Evolutionary conservation across 2,329 filamentous ascomycete genomes (phyloP).

Genomic region (Lecanicillium sp.): DNA sequence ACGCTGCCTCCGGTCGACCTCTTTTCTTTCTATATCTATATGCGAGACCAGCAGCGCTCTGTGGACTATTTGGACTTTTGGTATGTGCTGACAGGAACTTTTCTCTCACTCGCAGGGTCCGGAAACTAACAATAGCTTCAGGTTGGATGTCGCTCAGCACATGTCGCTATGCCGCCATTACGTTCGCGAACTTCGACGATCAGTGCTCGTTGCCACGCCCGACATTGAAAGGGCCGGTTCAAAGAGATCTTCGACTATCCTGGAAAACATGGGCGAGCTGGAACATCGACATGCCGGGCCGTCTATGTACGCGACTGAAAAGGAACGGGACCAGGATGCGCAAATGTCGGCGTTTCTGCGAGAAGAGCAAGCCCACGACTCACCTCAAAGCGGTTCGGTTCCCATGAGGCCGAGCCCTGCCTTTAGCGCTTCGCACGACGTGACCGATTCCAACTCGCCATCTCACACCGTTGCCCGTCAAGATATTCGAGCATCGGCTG

Average conservation of each 20-base stretch:
- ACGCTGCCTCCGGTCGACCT: constrained; percentile 95
- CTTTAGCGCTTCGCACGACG: constrained; percentile 53
- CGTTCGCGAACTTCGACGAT: constrained; percentile 88
- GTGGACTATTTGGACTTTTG: constrained; percentile 99
- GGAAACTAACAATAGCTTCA: constrained; percentile 28
- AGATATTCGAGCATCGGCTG: constrained; percentile 86
- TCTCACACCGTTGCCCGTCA: constrained; percentile 77
- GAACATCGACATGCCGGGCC: constrained; percentile 50
- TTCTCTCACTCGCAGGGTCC: too few relatives aligned
- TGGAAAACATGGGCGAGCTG: constrained; percentile 67
- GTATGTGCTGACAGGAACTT: constrained; percentile 38
- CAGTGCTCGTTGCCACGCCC: constrained; percentile 86
- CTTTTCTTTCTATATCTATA: constrained; percentile 99
- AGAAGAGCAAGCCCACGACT: constrained; percentile 51
- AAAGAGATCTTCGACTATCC: constrained; percentile 74
- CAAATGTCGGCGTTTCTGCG: constrained; percentile 87
- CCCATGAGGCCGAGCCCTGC: constrained; percentile 41
- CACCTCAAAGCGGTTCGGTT: constrained; percentile 42
- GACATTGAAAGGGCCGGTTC: constrained; percentile 76
- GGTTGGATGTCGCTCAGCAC: constrained; percentile 98
- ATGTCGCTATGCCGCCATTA: constrained; percentile 97
- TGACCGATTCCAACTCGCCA: constrained; percentile 74
- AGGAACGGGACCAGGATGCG: constrained; percentile 74
- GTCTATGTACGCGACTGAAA: constrained; percentile 57
- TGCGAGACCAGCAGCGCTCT: constrained; percentile 95